A percentile compares a stretch with the other conserved stretches of the same genome.
Conservation (phyloP, 805 yeast species). For the Candida germanica region DNA sequence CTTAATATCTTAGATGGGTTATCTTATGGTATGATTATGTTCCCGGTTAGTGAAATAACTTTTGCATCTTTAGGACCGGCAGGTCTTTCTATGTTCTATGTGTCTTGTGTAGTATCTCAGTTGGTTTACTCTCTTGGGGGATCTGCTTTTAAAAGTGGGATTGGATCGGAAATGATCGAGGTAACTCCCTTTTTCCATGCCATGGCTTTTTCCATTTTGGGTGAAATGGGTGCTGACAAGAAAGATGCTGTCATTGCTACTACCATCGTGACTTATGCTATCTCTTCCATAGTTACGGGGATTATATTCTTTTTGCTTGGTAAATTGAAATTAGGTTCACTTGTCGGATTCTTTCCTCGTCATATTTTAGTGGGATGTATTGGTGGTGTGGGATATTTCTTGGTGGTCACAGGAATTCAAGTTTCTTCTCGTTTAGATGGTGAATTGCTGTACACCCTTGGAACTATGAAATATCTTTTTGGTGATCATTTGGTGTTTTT, state of each 20-base stretch:
- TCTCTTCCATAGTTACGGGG: slow-evolving; percentile 86
- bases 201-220: slow-evolving; percentile 76
- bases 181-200: slow-evolving; percentile 98
- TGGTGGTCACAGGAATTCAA: slow-evolving; percentile 86
- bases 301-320: slow-evolving; percentile 75
- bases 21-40: slow-evolving; percentile 96
- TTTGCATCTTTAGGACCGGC: slow-evolving; percentile 80
- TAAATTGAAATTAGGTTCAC: slow-evolving; percentile 71
- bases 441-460: slow-evolving; percentile 60
- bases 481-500: slow-evolving; percentile 29
- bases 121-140: slow-evolving; percentile 87
- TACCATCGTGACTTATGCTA: slow-evolving; percentile 79
- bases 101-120: slow-evolving; percentile 88
- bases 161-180: slow-evolving; percentile 98
- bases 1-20: slow-evolving; percentile 89
- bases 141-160: slow-evolving; percentile 83
- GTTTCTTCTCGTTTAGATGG: slow-evolving; percentile 82
- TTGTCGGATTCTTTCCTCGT: slow-evolving; percentile 94
- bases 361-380: slow-evolving; percentile 96
- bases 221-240: slow-evolving; percentile 48
- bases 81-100: slow-evolving; percentile 91
- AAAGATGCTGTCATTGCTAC: slow-evolving; percentile 69
- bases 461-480: slow-evolving; percentile 52
- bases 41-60: slow-evolving; percentile 80
- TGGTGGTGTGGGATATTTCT: slow-evolving; percentile 96